These are phyloP conservation scores for Suhomyces pyralidae DNA, from an alignment of 805 yeast genomes.

Conservation along the genomic window DNA sequence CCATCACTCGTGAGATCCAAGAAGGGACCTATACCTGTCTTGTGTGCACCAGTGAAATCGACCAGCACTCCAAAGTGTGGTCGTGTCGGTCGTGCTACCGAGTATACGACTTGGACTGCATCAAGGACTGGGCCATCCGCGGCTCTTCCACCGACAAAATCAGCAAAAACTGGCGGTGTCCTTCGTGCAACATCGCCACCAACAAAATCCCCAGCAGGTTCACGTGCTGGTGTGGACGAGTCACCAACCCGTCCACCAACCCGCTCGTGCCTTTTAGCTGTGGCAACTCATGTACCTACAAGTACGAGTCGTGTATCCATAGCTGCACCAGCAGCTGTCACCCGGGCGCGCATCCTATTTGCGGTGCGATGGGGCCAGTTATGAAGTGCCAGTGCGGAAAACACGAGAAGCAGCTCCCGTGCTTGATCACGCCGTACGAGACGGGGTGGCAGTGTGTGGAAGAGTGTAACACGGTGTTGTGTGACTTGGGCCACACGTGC, in stretches of 20 bases:
- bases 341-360: conserved; percentile 82
- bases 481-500: conserved; percentile 69
- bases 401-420: conserved; percentile 62
- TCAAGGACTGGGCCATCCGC: conserved; percentile 79
- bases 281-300: conserved; percentile 73
- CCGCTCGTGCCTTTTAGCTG: conserved; percentile 76
- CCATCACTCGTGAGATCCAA: conserved; percentile 57
- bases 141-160: conserved; percentile 61
- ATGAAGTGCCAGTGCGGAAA: conserved; percentile 75
- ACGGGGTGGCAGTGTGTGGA: conserved; percentile 67
- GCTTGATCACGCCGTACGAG: conserved; percentile 64
- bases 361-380: conserved; percentile 75
- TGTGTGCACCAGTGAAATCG: conserved; percentile 84
- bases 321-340: conserved; percentile 76
- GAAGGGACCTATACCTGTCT: conserved; percentile 77
- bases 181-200: conserved; percentile 63
- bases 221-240: conserved; percentile 89
- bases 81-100: conserved; percentile 74
- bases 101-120: conserved; percentile 83
- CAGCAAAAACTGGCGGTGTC: conserved; percentile 77
- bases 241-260: conserved; percentile 58
- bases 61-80: conserved; percentile 66
- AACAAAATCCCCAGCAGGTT: conserved; percentile 52
- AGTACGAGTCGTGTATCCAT: conserved; percentile 61
- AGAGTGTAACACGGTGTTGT: conserved; percentile 58